Evolutionary conservation across 73 alveolate species (phyloP).

Genomic region (Symbiodinium natans): DNA sequence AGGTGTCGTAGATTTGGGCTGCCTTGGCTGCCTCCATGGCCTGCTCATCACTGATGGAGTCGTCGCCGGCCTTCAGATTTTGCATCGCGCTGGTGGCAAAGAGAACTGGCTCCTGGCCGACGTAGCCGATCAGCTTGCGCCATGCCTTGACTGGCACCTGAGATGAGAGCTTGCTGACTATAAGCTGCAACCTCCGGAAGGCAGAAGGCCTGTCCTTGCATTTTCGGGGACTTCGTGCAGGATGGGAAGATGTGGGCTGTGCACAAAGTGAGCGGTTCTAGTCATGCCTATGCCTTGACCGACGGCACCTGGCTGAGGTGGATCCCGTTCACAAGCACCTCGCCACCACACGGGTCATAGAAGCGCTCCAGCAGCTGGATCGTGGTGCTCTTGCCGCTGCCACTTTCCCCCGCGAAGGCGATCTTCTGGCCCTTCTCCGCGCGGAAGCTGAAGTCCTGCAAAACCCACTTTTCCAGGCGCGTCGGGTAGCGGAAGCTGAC

Average conservation of each 20-base stretch:
- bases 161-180: no score
- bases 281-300: no score
- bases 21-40: constrained; percentile 64
- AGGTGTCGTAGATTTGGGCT: constrained; percentile 61
- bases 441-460: constrained; percentile 20
- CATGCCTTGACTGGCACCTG: constrained; percentile 43
- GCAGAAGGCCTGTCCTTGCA: no score
- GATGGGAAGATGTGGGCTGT: no score
- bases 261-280: no score
- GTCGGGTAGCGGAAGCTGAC: constrained; percentile 74
- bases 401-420: constrained; percentile 94
- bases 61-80: constrained; percentile 54
- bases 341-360: constrained; percentile 89
- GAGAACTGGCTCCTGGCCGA: constrained; percentile 96
- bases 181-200: no score
- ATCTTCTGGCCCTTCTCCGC: constrained; percentile 29
- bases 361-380: constrained; percentile 94
- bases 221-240: no score
- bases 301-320: constrained; percentile 32
- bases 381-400: constrained; percentile 93
- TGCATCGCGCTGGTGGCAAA: constrained; percentile 94
- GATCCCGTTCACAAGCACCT: constrained; percentile 45
- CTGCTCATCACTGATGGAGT: constrained; percentile 40
- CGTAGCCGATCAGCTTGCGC: constrained; percentile 94
- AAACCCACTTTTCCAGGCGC: constrained; percentile 37